Evolutionary conservation across 306 rosid genomes (phyloP).

Genomic region (Lathyrus sativus): DNA sequence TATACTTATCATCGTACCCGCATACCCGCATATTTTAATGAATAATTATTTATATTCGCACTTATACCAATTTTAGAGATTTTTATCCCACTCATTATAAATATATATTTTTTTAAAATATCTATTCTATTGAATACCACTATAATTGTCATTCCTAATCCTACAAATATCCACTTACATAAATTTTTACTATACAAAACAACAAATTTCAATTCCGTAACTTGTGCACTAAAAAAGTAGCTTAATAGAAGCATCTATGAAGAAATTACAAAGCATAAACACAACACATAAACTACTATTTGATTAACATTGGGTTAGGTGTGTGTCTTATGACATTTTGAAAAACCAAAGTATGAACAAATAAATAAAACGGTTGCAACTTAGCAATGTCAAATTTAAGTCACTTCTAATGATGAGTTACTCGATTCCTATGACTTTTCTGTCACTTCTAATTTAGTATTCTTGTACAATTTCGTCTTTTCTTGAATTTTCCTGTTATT

Average conservation of each 20-base stretch:
- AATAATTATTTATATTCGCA: too few relatives aligned
- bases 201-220: slow-evolving; percentile 39
- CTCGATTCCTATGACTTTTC: slow-evolving; percentile 37
- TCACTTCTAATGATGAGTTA: slow-evolving; percentile 20
- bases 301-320: slow-evolving; percentile 37
- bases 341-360: background rate
- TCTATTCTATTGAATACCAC: too few relatives aligned
- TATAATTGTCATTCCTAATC: too few relatives aligned
- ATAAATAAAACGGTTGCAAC: background rate
- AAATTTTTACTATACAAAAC: slow-evolving; percentile 5
- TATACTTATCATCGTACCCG: too few relatives aligned
- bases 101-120: too few relatives aligned
- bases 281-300: slow-evolving; percentile 9
- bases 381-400: slow-evolving; percentile 30
- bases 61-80: too few relatives aligned
- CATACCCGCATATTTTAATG: too few relatives aligned
- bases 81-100: too few relatives aligned
- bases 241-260: slow-evolving; percentile 21
- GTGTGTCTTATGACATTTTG: slow-evolving; percentile 33
- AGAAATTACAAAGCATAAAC: slow-evolving; percentile 16
- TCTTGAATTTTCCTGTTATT: background rate
- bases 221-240: slow-evolving; percentile 28
- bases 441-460: background rate
- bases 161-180: slow-evolving; percentile 7
- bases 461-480: slow-evolving; percentile 29